These are phyloP conservation scores for Saccharomycopsis phalli DNA, from an alignment of 1,139 yeast species.

Conservation along the genomic window DNA sequence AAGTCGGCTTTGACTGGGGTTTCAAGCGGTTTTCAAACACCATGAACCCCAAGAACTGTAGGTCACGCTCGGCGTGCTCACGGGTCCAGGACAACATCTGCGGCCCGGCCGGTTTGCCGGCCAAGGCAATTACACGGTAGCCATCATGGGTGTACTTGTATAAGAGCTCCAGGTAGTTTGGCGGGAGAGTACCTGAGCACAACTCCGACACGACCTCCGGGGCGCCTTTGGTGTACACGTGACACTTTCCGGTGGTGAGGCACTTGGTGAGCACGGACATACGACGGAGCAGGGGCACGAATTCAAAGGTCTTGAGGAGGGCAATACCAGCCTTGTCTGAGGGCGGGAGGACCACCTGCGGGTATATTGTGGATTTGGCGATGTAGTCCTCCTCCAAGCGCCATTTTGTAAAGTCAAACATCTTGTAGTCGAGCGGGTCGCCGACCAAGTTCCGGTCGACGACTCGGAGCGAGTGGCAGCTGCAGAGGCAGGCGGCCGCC, in stretches of 20 bases:
- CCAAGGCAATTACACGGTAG: constrained; percentile 91
- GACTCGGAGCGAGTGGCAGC: constrained; percentile 79
- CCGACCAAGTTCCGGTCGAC: constrained; percentile 80
- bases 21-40: constrained; percentile 88
- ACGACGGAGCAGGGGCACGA: constrained; percentile 73
- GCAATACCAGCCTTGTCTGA: constrained; percentile 34
- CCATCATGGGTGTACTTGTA: constrained; percentile 89
- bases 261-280: constrained; percentile 74
- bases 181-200: constrained; percentile 69
- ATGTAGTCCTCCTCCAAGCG: constrained; percentile 55
- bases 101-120: constrained; percentile 39
- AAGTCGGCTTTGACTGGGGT: constrained; percentile 52
- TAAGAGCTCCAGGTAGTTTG: constrained; percentile 61
- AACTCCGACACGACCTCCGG: constrained; percentile 89
- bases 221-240: constrained; percentile 83
- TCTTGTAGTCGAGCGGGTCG: constrained; percentile 85
- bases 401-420: constrained; percentile 88
- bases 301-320: constrained; percentile 70
- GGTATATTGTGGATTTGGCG: constrained; percentile 34
- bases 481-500: constrained; percentile 42
- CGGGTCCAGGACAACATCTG: constrained; percentile 32
- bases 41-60: constrained; percentile 79
- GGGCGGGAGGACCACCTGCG: constrained; percentile 41
- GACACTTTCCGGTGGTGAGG: constrained; percentile 28
- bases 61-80: constrained; percentile 54